These are phyloP conservation scores for Rubus parviflorus DNA, from an alignment of 306 rosid species.

Conservation along the genomic window DNA sequence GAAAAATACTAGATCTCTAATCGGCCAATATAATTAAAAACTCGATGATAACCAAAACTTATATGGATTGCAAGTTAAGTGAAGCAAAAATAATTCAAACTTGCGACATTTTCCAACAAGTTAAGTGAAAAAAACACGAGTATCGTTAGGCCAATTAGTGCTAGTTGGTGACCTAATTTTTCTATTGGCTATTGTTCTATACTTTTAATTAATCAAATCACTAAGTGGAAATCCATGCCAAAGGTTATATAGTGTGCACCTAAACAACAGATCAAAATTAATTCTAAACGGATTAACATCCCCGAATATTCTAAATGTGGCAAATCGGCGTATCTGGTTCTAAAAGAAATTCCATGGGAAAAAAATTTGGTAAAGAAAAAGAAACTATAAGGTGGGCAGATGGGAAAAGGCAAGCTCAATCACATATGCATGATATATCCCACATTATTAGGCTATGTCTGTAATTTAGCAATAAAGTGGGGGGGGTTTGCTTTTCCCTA, in stretches of 20 bases:
- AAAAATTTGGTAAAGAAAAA: not conserved
- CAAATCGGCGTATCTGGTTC: not conserved
- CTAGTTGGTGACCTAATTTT: not conserved
- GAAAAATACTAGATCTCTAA: no score
- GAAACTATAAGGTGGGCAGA: conserved; percentile 8
- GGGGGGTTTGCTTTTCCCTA: conserved; percentile 21
- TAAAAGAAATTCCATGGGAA: not conserved
- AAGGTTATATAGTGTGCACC: not conserved
- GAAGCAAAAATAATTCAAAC: not conserved
- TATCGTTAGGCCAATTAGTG: not conserved
- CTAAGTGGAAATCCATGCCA: not conserved
- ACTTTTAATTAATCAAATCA: not conserved
- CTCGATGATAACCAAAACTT: no score
- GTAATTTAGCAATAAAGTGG: conserved; percentile 44
- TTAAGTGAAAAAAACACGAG: not conserved
- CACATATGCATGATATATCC: conserved; percentile 2
- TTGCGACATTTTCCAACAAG: not conserved
- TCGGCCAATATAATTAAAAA: no score
- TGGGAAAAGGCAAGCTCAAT: not conserved
- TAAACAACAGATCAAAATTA: not conserved
- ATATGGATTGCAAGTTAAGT: not conserved
- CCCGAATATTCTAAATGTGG: not conserved
- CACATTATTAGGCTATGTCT: conserved; percentile 25
- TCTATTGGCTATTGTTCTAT: not conserved
- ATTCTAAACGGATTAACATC: not conserved